Evolutionary conservation across 1,139 yeast species (phyloP), one percentile per base, ranked within the genome.

Genomic region (Protomyces gravidus): DNA sequence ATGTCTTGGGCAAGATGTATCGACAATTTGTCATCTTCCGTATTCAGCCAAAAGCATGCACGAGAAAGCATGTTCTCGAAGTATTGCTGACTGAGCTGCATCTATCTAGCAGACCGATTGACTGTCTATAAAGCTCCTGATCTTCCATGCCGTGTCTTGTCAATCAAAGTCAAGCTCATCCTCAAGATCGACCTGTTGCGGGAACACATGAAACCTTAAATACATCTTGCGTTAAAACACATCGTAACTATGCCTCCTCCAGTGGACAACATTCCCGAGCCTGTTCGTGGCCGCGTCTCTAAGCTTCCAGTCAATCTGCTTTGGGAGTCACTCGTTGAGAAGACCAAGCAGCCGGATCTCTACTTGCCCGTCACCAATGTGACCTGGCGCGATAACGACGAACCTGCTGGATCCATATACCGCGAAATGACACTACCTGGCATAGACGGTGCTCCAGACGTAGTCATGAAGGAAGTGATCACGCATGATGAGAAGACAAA

Each of bases 301-400:
- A 15, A n/a, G 11, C 23, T 36, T 5, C 42, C 42, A 11, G 17
- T 36, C 42, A 36, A 36, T 2, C 19, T 36, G 2, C 39, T 53
- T 11, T 53, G 58, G 58, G 32, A 25, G n/a, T 50, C 58, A 23
- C 47, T 53, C 36, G 51, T 53, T 28, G 58, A 53, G 36, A 53
- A 53, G 51, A 53, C 48, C 33, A 46, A 25, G 15, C 33, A 53
- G 27, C 58, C 58, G 27, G 58, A 33, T 5, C 19, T 19, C 45
- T 53, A 53, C 47, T 42, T 53, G 17, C 46, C 46, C 36, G 51
- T 53, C 32, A 21, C 25, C 36, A 17, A 32, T 25, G 58, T 53
- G 11, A 46, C 50, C 6, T 36, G 39, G 6, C 25, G 25, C 3
- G 47, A 45, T 30, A 45, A 45, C 27, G 47, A 33, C 9, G 51